phyloP scores from a whole-genome alignment of 2,329 filamentous ascomycete species.

The Pochonia chlamydosporia region DNA sequence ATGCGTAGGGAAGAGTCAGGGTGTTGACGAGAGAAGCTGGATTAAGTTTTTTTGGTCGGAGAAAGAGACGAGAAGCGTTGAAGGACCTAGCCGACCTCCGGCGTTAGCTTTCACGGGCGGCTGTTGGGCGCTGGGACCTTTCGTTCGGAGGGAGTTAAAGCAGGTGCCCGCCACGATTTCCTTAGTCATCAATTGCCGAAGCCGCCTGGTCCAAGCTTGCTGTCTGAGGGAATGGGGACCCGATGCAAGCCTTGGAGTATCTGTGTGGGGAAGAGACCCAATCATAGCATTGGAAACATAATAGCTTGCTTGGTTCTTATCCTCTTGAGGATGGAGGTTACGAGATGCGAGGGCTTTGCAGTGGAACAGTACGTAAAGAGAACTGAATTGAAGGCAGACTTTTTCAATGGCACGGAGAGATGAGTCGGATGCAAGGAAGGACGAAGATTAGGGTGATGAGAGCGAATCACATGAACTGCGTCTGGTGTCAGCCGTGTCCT shows the following conservation, averaged over 20 bases:
- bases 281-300: conserved; percentile 6
- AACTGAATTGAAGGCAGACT: background rate
- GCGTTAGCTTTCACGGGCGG: background rate
- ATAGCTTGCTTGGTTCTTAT: background rate
- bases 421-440: too few relatives aligned
- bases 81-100: background rate
- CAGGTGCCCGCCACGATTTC: background rate
- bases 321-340: conserved; percentile 5
- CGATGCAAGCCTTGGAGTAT: background rate
- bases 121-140: background rate
- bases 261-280: conserved; percentile 2
- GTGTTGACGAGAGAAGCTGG: background rate
- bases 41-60: background rate
- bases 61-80: conserved; percentile 2
- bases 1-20: background rate
- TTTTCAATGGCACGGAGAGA: background rate
- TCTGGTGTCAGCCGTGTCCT: too few relatives aligned
- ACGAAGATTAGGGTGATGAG: too few relatives aligned
- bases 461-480: too few relatives aligned
- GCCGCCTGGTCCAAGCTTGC: too few relatives aligned
- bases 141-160: background rate
- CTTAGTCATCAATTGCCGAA: conserved; percentile 6
- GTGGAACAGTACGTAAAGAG: conserved; percentile 2
- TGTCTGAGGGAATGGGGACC: too few relatives aligned
- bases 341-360: background rate